phyloP scores from a whole-genome alignment of 2,329 filamentous ascomycete genomes.

The Colletotrichum sp. region DNA sequence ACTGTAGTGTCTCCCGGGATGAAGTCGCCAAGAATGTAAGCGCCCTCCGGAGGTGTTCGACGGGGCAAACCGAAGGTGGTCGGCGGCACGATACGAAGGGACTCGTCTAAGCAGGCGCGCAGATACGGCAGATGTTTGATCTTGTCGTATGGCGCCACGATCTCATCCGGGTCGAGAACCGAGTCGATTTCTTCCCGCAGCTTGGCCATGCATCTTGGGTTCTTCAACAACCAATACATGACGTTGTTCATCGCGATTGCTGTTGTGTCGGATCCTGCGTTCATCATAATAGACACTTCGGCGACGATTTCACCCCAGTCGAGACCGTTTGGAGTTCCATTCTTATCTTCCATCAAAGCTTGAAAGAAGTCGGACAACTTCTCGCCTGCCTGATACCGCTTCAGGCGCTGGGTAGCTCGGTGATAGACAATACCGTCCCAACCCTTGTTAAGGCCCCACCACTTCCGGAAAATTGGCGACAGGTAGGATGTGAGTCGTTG shows the following conservation, averaged over 20 bases:
- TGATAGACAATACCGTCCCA: constrained; percentile 41
- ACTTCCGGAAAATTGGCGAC: neutral
- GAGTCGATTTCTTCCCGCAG: constrained; percentile 48
- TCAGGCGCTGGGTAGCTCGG: neutral
- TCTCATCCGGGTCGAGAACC: constrained; percentile 45
- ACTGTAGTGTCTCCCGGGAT: constrained; percentile 49
- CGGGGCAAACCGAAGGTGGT: constrained; percentile 47
- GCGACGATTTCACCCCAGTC: constrained; percentile 64
- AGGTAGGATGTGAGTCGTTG: constrained; percentile 30
- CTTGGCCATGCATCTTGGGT: constrained; percentile 42
- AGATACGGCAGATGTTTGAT: constrained; percentile 57
- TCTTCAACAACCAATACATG: constrained; percentile 55
- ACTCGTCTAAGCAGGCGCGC: constrained; percentile 56
- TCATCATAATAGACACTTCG: constrained; percentile 59
- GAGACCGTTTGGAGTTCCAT: constrained; percentile 44
- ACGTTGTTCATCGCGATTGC: constrained; percentile 54
- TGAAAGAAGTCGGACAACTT: constrained; percentile 65
- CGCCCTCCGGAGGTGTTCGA: constrained; percentile 47
- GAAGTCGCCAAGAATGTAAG: constrained; percentile 43
- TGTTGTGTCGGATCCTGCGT: constrained; percentile 57
- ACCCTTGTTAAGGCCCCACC: constrained; percentile 33
- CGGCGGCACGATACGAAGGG: constrained; percentile 48
- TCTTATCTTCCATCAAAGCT: constrained; percentile 54
- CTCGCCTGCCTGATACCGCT: constrained; percentile 54
- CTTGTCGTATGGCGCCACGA: constrained; percentile 53